Evolutionary conservation across 169 alveolate species (phyloP), one percentile per base, ranked within the genome.

Genomic region (Eimeria necatrix): DNA sequence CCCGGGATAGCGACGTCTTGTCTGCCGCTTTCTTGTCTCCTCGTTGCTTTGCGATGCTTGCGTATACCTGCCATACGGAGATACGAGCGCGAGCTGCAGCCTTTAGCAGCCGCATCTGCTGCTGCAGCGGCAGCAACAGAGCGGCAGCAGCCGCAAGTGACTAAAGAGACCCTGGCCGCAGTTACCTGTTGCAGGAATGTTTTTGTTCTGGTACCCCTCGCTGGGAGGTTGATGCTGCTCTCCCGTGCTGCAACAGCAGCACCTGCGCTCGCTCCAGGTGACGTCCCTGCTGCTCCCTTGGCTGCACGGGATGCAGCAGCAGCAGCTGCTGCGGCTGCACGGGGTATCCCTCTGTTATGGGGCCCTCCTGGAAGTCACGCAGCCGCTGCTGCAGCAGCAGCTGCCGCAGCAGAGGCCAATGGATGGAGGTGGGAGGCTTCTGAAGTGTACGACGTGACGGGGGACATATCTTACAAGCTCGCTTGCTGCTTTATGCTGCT

Each of bases 401-500:
- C 80, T 3, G 80, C 78, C 20, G 74, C 80, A n/a, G 92, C 92
- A 32, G 74, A 59, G 60, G 86, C 85, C 22, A 49, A 48, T 10
- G 68, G 84, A 5, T 71, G 86, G 88, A 73, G 90, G 64, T 91
- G 89, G 91, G 78, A 26, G 26, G 95, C 95, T 3, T 73, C 90
- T 26, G 95, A 91, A 74, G 90, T 91, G 7, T 68, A 73, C 26
- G 95, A 91, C 48, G 78, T 83, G 32, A 64, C 85, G 6, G 95
- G 95, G 22, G 95, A 91, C 32, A 51, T 91, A 10, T 73, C 95
- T 4, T 83, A 91, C 53, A 52, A 68, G 16, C 73, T 91, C 16
- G 95, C 95, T 14, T 91, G 95, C 95, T 91, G 95, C 90, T 73
- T 61, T 81, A 73, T 74, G 81, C 83, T 91, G 61, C 90, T 91